phyloP scores from a whole-genome alignment of 2,329 filamentous ascomycete genomes.

The Eurotiales sp. region DNA sequence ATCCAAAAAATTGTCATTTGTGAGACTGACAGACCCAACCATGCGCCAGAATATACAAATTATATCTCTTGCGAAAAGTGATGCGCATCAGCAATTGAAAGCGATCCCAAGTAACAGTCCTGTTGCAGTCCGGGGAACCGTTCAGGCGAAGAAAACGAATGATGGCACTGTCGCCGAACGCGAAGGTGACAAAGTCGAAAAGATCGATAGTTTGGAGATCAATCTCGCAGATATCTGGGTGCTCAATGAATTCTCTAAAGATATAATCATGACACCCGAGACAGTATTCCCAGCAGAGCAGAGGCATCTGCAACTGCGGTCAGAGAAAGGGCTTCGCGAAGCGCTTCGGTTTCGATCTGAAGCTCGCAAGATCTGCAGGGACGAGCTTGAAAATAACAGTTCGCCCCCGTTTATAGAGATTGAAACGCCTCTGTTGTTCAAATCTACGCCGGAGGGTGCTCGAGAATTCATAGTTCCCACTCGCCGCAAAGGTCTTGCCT shows the following conservation, averaged over 20 bases:
- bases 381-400: constrained; percentile 53
- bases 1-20: constrained; percentile 68
- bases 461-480: constrained; percentile 93
- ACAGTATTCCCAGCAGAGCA: constrained; percentile 70
- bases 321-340: constrained; percentile 61
- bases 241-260: constrained; percentile 69
- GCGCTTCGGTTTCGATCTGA: constrained; percentile 68
- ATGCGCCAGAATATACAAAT: constrained; percentile 48
- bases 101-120: constrained; percentile 50
- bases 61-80: constrained; percentile 41
- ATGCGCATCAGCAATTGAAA: constrained; percentile 40
- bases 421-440: constrained; percentile 93
- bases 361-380: constrained; percentile 52
- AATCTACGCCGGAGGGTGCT: constrained; percentile 93
- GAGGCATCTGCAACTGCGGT: constrained; percentile 81
- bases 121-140: constrained; percentile 50
- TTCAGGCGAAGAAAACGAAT: constrained; percentile 37
- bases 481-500: constrained; percentile 68
- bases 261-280: constrained; percentile 72
- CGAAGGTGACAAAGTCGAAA: constrained; percentile 26
- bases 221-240: constrained; percentile 59
- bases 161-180: constrained; percentile 26
- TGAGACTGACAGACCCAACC: constrained; percentile 50
- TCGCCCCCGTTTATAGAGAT: constrained; percentile 65
- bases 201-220: constrained; percentile 53